These are phyloP conservation scores for Cardamine resedifolia DNA, from an alignment of 345 rosid genomes.

Conservation along the genomic window DNA sequence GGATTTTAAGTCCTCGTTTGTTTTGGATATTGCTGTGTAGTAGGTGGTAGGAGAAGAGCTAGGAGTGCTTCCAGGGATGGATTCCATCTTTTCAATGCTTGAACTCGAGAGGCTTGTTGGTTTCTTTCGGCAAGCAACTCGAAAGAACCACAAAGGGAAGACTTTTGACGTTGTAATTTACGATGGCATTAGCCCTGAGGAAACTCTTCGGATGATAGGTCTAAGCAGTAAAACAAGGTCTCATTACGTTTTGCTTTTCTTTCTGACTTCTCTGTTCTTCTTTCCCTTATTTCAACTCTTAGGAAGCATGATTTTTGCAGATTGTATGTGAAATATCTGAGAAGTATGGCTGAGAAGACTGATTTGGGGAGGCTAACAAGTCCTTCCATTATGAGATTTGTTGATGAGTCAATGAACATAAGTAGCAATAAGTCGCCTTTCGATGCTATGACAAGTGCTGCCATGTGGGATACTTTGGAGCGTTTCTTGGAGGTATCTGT, in stretches of 20 bases:
- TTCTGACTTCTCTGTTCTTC: not conserved
- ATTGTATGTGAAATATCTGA: constrained; percentile 72
- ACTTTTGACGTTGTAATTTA: constrained; percentile 59
- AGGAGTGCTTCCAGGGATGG: constrained; percentile 97
- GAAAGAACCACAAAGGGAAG: constrained; percentile 44
- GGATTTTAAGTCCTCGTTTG: not conserved
- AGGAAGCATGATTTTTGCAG: constrained; percentile 35
- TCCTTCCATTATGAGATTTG: constrained; percentile 72
- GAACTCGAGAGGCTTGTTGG: constrained; percentile 59
- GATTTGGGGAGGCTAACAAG: constrained; percentile 85
- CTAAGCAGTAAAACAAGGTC: constrained; percentile 76
- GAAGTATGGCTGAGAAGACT: constrained; percentile 81
- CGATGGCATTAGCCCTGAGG: constrained; percentile 71
- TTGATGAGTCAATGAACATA: constrained; percentile 65
- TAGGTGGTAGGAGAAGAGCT: constrained; percentile 98
- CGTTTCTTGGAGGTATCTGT: constrained; percentile 61
- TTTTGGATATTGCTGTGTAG: constrained; percentile 22
- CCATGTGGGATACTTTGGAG: constrained; percentile 75
- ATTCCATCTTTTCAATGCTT: constrained; percentile 63
- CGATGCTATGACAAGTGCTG: constrained; percentile 56
- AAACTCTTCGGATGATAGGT: constrained; percentile 75
- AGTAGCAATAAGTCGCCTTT: constrained; percentile 49
- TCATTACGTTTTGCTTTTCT: constrained; percentile 1
- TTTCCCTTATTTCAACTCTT: not conserved
- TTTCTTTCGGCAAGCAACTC: constrained; percentile 48